Conservation (phyloP, 2,329 filamentous ascomycete genomes). For the Arthroderma uncinatum region DNA sequence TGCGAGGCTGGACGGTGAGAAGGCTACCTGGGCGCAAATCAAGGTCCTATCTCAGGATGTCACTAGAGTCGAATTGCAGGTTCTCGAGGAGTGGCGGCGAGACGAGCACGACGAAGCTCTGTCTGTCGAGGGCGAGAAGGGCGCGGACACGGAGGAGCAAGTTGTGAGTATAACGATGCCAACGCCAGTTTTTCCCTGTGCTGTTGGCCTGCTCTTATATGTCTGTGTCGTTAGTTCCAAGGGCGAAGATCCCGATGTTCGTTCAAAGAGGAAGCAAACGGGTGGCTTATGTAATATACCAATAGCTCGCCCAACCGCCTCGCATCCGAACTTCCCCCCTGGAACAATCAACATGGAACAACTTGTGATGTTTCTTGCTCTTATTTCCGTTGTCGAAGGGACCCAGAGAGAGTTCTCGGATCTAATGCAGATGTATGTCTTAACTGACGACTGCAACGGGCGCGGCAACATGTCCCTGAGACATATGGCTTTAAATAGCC, state of each 20-base stretch:
- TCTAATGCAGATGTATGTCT: neutral
- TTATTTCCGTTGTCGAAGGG: no score
- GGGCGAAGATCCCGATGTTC: neutral
- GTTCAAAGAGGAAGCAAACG: neutral
- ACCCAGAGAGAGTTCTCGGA: neutral
- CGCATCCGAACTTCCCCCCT: neutral
- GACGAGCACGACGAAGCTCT: neutral
- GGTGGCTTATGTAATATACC: neutral
- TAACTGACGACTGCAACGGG: neutral
- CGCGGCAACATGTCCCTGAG: neutral
- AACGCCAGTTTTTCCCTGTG: no score
- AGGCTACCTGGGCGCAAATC: constrained; percentile 1
- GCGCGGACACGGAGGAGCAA: no score
- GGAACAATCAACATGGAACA: no score
- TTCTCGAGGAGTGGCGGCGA: neutral
- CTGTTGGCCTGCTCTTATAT: neutral
- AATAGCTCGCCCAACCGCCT: neutral
- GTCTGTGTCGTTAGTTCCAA: neutral
- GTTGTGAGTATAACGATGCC: no score
- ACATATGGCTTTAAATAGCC: neutral
- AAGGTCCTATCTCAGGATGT: neutral
- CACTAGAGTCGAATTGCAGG: neutral
- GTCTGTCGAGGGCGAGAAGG: neutral
- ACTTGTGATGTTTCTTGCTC: no score
- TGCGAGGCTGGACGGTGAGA: neutral